Evolutionary conservation across 352 stramenopile genomes (phyloP).

Genomic region (Halophytophthora polymorphica): DNA sequence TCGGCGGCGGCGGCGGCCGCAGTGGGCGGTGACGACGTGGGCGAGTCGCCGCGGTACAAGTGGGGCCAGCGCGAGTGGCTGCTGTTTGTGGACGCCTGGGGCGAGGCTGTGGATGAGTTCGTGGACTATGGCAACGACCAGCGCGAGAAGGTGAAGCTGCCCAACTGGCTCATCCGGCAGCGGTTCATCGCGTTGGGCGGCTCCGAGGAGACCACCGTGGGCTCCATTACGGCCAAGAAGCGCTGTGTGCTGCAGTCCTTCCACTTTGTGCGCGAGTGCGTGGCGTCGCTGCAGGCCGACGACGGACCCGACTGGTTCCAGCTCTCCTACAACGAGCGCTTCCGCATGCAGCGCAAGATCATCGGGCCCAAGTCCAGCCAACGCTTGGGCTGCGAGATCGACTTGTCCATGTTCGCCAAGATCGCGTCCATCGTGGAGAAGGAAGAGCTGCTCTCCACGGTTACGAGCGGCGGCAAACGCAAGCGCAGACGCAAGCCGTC

Average conservation of each 20-base stretch:
- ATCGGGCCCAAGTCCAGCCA: slow-evolving; percentile 35
- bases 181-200: slow-evolving; percentile 30
- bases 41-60: slow-evolving; percentile 3
- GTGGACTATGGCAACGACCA: slow-evolving; percentile 25
- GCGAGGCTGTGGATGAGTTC: slow-evolving; percentile 34
- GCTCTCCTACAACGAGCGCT: slow-evolving; percentile 25
- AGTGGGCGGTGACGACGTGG: not conserved
- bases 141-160: slow-evolving; percentile 34
- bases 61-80: slow-evolving; percentile 27
- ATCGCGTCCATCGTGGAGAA: slow-evolving; percentile 28
- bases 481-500: slow-evolving; percentile 26
- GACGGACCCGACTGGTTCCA: slow-evolving; percentile 36
- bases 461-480: slow-evolving; percentile 24
- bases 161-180: slow-evolving; percentile 41
- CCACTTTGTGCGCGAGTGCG: slow-evolving; percentile 33
- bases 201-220: slow-evolving; percentile 25
- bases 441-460: slow-evolving; percentile 25
- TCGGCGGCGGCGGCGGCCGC: too few relatives aligned
- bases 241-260: slow-evolving; percentile 31
- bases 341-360: slow-evolving; percentile 25
- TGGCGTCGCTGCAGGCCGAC: slow-evolving; percentile 18
- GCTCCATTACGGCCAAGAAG: slow-evolving; percentile 36
- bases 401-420: slow-evolving; percentile 24
- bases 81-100: slow-evolving; percentile 34
- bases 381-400: slow-evolving; percentile 28